Evolutionary conservation across 1,284 basidiomycete genomes (phyloP).

Genomic region (Austroboletus niveus): DNA sequence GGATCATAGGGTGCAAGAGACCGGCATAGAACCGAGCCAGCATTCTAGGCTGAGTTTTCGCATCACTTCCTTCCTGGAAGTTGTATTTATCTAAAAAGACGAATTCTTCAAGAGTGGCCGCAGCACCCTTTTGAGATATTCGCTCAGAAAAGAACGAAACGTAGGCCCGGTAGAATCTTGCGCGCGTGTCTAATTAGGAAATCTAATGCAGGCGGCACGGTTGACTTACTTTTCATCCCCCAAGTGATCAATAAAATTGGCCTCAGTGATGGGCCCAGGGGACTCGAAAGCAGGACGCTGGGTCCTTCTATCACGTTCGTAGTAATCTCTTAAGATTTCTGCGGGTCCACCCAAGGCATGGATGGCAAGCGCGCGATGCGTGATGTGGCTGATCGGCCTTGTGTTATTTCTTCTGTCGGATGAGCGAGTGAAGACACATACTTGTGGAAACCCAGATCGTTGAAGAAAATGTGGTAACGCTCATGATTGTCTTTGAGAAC

Average conservation of each 20-base stretch:
- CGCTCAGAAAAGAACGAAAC: slow-evolving; percentile 52
- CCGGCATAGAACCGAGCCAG: slow-evolving; percentile 25
- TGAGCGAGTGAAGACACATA: not conserved
- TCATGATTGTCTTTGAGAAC: slow-evolving; percentile 29
- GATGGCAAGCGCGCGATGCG: slow-evolving; percentile 44
- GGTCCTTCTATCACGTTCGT: slow-evolving; percentile 31
- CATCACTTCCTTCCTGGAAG: slow-evolving; percentile 25
- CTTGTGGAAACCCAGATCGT: slow-evolving; percentile 29
- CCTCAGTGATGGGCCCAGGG: slow-evolving; percentile 37
- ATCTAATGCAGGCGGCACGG: not conserved
- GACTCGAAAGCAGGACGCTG: slow-evolving; percentile 36
- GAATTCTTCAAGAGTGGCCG: slow-evolving; percentile 50
- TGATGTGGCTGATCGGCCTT: slow-evolving; percentile 35
- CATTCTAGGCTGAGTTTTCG: slow-evolving; percentile 22
- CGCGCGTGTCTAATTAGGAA: not conserved
- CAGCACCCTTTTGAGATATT: slow-evolving; percentile 43
- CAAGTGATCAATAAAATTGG: slow-evolving; percentile 44
- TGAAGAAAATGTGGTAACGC: slow-evolving; percentile 27
- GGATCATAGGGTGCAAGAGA: slow-evolving; percentile 29
- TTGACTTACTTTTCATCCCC: slow-evolving; percentile 38
- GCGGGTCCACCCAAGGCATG: slow-evolving; percentile 41
- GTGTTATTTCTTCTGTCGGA: too few relatives aligned
- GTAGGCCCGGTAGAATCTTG: slow-evolving; percentile 59
- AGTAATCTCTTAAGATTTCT: slow-evolving; percentile 37
- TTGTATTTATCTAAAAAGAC: slow-evolving; percentile 57